A percentile compares a stretch with the other conserved stretches of the same genome.
Conservation (phyloP, 1,284 basidiomycete species). For the Mixia osmundae region DNA sequence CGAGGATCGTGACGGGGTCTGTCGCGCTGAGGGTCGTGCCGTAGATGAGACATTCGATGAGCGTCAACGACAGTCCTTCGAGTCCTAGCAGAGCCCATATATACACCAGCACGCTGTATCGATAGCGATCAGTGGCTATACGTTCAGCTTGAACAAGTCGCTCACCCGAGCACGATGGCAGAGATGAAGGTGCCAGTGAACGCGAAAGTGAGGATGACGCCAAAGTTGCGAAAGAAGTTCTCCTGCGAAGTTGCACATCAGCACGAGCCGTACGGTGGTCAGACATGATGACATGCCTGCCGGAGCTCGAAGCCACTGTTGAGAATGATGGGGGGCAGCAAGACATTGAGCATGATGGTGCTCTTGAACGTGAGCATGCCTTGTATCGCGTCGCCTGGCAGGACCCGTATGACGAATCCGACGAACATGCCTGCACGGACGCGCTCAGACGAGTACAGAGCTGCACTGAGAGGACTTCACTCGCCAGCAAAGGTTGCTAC, state of each 20-base stretch:
- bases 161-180: conserved; percentile 81
- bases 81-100: conserved; percentile 79
- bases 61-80: conserved; percentile 51
- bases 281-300: conserved; percentile 46
- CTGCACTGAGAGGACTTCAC: conserved; percentile 2
- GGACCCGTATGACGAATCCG: conserved; percentile 66
- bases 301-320: conserved; percentile 95
- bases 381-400: conserved; percentile 78
- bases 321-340: conserved; percentile 92
- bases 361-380: conserved; percentile 59
- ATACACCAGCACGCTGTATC: conserved; percentile 65
- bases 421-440: conserved; percentile 51
- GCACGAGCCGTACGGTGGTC: neutral
- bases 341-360: conserved; percentile 90
- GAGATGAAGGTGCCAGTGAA: conserved; percentile 93
- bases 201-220: conserved; percentile 85
- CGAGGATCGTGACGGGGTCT: conserved; percentile 92
- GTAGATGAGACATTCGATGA: conserved; percentile 84
- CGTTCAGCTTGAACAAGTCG: neutral
- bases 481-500: conserved; percentile 69
- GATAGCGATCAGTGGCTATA: neutral
- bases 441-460: neutral
- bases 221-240: conserved; percentile 94
- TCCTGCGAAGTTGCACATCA: conserved; percentile 33
- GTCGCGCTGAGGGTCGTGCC: conserved; percentile 92